Conservation (phyloP, 345 rosid genomes). For the Kernera saxatilis region DNA sequence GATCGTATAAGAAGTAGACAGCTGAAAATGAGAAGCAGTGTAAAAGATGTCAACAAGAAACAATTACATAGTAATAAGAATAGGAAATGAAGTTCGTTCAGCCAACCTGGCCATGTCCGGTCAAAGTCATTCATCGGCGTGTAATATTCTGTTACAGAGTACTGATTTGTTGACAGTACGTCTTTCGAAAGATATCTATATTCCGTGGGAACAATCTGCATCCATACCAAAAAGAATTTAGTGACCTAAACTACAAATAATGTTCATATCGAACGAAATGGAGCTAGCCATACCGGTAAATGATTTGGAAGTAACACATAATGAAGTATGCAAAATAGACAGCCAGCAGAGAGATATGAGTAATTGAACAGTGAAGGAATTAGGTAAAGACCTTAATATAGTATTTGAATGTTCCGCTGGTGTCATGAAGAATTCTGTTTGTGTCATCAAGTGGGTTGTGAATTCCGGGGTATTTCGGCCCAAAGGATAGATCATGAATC, state of each 20-base stretch:
- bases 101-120: constrained; percentile 93
- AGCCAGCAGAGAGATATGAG: not conserved
- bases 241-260: not conserved
- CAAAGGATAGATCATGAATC: constrained; percentile 88
- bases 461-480: constrained; percentile 91
- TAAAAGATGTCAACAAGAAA: not conserved
- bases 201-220: constrained; percentile 97
- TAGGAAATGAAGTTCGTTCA: not conserved
- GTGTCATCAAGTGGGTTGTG: constrained; percentile 97
- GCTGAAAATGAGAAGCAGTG: constrained; percentile 39
- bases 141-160: constrained; percentile 88
- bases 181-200: constrained; percentile 82
- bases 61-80: not conserved
- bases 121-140: constrained; percentile 69
- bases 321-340: not conserved
- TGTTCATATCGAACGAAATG: not conserved
- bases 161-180: constrained; percentile 83
- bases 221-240: constrained; percentile 10
- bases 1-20: constrained; percentile 92
- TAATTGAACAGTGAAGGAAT: not conserved
- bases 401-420: constrained; percentile 94
- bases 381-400: constrained; percentile 72
- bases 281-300: not conserved
- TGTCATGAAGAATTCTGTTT: constrained; percentile 49
- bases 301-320: not conserved